Evolutionary conservation across 2,329 filamentous ascomycete species (phyloP), one percentile per base, ranked within the genome.

Genomic region (Cladophialophora immunda): DNA sequence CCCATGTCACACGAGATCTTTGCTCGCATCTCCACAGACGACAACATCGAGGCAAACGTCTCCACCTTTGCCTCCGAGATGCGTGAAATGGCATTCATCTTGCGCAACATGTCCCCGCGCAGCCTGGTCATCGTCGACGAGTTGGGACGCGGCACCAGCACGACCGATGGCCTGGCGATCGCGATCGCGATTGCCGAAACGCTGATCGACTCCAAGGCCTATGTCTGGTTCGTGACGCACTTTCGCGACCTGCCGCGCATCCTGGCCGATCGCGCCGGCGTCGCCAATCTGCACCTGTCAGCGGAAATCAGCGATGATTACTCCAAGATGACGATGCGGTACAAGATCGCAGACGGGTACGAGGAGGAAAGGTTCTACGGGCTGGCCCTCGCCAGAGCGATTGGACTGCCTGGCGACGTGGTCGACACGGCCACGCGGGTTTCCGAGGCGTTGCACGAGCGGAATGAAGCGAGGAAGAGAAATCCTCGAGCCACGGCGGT

Each of bases 61-160:
- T 98, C 94, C 0, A 97, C 93, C 0, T 99, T 98, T 76, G 92
- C 94, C 0, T 86, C 93, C 0, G 95, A 99, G 78, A 98, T 99
- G 95, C 87, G 92, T 50, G 95, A 98, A 74, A 96, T 94, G 81
- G 93, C 94, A 0, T 97, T 96, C 76, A 97, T 99, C 62, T 80
- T 98, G 0, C 86, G 88, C 60, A 97, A 97, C 74, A 87, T 97
- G 64, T 90, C 93, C 70, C 83, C 84, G 6, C 86, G 87, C 56
- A 94, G 92, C 72, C 84, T 97, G 73, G 89, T 90, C 1, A 91
- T 99, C 57, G 87, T 99, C 58, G 95, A 99, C 73, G 95, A 99
- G 75, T 86, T 99, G 3, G 94, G 95, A 0, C 87, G 95, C 30
- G 94, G 93, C 0, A 99, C 95, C 0, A 95, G 92, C 75, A 94